phyloP scores from a whole-genome alignment of 805 yeast species.

The Pichia phayaonensis region DNA sequence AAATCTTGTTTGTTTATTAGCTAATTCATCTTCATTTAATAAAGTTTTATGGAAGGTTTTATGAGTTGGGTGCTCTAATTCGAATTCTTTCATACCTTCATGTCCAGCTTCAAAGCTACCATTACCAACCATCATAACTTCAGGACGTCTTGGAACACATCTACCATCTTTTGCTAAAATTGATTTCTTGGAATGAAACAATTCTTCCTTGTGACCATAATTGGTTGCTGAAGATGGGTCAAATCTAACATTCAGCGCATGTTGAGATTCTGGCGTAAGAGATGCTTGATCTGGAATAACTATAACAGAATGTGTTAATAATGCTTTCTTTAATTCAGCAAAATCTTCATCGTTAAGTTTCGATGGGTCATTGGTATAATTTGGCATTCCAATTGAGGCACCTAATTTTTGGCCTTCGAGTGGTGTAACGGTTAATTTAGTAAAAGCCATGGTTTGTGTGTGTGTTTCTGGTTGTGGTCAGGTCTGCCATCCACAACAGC shows the following conservation, averaged over 20 bases:
- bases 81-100: constrained; percentile 40
- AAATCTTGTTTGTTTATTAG: constrained; percentile 61
- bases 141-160: constrained; percentile 76
- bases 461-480: neutral
- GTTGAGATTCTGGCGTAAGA: constrained; percentile 68
- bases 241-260: constrained; percentile 64
- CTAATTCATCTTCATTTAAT: constrained; percentile 56
- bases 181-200: constrained; percentile 55
- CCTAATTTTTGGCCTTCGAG: constrained; percentile 54
- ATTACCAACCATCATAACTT: constrained; percentile 85
- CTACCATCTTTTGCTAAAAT: constrained; percentile 76
- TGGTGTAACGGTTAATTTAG: constrained; percentile 31
- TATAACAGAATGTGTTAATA: constrained; percentile 61
- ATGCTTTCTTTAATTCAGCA: constrained; percentile 50
- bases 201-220: constrained; percentile 77
- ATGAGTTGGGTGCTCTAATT: constrained; percentile 78
- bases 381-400: constrained; percentile 58
- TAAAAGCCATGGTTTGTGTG: neutral
- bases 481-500: neutral
- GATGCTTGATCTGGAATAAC: constrained; percentile 68
- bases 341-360: constrained; percentile 60
- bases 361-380: constrained; percentile 68
- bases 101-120: constrained; percentile 48
- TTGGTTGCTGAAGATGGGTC: constrained; percentile 64
- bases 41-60: constrained; percentile 67